Percentiles rank a stretch among this genome's conserved stretches.
phyloP scores from a whole-genome alignment of 257 asterid genomes.

The Solanum habrochaites region DNA sequence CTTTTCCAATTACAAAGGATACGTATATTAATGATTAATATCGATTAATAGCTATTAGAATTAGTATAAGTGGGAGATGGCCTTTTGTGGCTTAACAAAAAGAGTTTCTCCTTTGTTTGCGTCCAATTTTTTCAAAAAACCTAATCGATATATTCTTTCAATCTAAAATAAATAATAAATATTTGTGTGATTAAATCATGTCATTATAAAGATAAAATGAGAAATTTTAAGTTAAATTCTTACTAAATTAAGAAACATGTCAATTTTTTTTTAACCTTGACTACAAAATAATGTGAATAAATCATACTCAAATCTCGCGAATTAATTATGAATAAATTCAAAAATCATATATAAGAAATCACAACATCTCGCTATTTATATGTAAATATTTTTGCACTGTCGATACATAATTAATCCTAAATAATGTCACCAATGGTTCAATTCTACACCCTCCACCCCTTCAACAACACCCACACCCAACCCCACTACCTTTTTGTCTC shows the following conservation, averaged over 20 bases:
- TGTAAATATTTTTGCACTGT: not conserved
- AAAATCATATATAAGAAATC: not conserved
- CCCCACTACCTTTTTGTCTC: not conserved
- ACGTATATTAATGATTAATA: too few relatives aligned
- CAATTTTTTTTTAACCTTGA: not conserved
- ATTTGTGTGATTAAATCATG: not conserved
- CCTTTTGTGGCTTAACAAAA: too few relatives aligned
- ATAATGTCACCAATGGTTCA: conserved; percentile 27
- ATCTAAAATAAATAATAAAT: not conserved
- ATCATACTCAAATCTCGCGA: not conserved
- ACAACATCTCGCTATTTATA: not conserved
- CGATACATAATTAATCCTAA: not conserved
- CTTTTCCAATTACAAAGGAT: too few relatives aligned
- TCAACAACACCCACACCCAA: not conserved
- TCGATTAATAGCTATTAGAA: too few relatives aligned
- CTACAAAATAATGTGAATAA: not conserved
- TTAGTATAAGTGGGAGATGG: too few relatives aligned
- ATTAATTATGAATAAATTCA: not conserved
- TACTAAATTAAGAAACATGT: not conserved
- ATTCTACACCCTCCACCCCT: not conserved
- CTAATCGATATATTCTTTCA: not conserved
- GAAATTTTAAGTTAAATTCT: not conserved
- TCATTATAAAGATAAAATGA: not conserved
- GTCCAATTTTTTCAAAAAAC: not conserved
- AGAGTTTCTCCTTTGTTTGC: too few relatives aligned